Evolutionary conservation across 2,329 filamentous ascomycete species (phyloP).

Genomic region (Fusarium poae): DNA sequence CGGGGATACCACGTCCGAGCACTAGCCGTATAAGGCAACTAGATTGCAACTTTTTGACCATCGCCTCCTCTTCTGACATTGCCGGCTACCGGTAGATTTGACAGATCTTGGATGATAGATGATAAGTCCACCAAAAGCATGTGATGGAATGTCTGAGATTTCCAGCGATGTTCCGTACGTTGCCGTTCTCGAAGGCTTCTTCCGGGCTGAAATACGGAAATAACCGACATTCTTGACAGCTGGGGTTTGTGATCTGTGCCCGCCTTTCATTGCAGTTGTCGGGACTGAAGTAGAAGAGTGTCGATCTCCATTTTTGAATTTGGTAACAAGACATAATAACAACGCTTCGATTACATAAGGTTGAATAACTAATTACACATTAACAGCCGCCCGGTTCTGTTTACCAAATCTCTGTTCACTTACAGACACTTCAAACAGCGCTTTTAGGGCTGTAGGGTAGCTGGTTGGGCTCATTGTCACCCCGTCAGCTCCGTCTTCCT

Average conservation of each 20-base stretch:
- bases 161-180: background rate
- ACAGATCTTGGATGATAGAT: constrained; percentile 18
- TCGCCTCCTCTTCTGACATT: constrained; percentile 22
- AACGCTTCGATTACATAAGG: no score
- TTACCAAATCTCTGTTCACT: background rate
- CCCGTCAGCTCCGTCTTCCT: background rate
- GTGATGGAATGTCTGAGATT: background rate
- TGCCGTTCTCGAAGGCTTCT: constrained; percentile 1
- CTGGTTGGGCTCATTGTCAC: background rate
- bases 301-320: background rate
- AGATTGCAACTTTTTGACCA: constrained; percentile 45
- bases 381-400: background rate
- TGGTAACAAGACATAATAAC: no score
- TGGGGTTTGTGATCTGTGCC: background rate
- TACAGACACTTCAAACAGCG: background rate
- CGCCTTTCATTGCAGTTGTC: background rate
- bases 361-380: background rate
- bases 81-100: constrained; percentile 26
- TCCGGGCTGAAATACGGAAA: background rate
- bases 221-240: background rate
- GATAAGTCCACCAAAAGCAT: background rate
- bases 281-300: no score
- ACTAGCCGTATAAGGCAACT: constrained; percentile 53
- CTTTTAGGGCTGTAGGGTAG: background rate
- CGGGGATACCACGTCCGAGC: constrained; percentile 16